These are phyloP conservation scores for Colletotrichum sp. DNA, from an alignment of 2,329 filamentous ascomycete species.

Conservation along the genomic window DNA sequence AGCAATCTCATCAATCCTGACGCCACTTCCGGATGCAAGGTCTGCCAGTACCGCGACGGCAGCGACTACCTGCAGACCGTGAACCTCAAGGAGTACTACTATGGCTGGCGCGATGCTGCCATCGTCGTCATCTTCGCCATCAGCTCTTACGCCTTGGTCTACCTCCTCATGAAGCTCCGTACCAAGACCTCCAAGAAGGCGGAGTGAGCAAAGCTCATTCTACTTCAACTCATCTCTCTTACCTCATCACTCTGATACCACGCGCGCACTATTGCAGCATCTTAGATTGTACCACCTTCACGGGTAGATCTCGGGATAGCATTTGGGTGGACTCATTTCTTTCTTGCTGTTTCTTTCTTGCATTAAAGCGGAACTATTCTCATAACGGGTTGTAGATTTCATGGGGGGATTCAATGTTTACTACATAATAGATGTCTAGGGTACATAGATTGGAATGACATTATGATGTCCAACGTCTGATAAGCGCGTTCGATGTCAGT, in stretches of 20 bases:
- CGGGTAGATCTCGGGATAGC: background rate
- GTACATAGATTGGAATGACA: background rate
- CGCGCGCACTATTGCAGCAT: background rate
- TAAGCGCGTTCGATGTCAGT: background rate
- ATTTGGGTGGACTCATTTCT: background rate
- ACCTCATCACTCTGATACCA: background rate
- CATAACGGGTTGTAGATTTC: background rate
- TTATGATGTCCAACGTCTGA: background rate
- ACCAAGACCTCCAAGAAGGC: constrained; percentile 55
- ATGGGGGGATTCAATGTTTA: background rate
- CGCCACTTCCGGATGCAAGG: constrained; percentile 58
- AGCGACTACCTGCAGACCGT: constrained; percentile 65
- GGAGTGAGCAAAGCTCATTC: constrained; percentile 24
- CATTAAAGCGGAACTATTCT: background rate
- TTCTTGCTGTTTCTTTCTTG: background rate
- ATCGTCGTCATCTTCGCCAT: constrained; percentile 63
- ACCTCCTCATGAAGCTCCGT: constrained; percentile 51
- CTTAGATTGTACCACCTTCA: background rate
- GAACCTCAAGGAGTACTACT: constrained; percentile 65
- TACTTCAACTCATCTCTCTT: background rate
- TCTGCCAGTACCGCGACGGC: constrained; percentile 65
- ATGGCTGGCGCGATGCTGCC: constrained; percentile 70
- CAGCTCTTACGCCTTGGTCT: constrained; percentile 56
- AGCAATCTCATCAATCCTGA: constrained; percentile 66
- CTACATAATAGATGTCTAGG: background rate